Conservation (phyloP, 2,329 filamentous ascomycete genomes). For the Orbilia quercus region DNA sequence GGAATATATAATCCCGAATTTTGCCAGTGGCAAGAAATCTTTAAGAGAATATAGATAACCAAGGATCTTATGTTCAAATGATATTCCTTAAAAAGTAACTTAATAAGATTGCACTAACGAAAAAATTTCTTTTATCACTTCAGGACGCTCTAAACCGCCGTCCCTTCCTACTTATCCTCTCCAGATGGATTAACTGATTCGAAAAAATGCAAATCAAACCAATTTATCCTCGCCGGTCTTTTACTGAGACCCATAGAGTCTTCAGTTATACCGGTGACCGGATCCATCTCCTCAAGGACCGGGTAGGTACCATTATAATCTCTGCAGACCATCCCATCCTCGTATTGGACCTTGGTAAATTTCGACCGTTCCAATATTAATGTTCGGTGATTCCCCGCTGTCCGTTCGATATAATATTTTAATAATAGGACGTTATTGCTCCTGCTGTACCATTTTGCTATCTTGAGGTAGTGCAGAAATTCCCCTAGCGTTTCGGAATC, state of each 20-base stretch:
- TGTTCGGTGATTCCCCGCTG: neutral
- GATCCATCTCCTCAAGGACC: constrained; percentile 7
- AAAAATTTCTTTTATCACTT: too few relatives aligned
- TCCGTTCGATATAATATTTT: constrained; percentile 13
- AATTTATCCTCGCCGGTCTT: constrained; percentile 24
- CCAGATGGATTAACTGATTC: too few relatives aligned
- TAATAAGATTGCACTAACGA: too few relatives aligned
- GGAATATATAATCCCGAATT: too few relatives aligned
- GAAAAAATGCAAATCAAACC: constrained; percentile 7
- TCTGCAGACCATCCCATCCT: neutral
- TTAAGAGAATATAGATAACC: too few relatives aligned
- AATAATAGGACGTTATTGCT: constrained; percentile 4
- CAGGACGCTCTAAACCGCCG: too few relatives aligned
- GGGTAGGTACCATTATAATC: constrained; percentile 17
- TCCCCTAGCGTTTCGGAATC: constrained; percentile 6
- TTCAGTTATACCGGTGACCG: neutral
- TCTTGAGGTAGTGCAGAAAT: constrained; percentile 2
- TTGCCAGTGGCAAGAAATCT: too few relatives aligned
- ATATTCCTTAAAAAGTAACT: too few relatives aligned
- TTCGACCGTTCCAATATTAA: constrained; percentile 1
- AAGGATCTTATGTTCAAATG: too few relatives aligned
- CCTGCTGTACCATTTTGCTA: constrained; percentile 27
- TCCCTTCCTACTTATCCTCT: too few relatives aligned
- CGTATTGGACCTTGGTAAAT: constrained; percentile 1
- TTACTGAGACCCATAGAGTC: neutral